Percentiles rank a stretch among this genome's conserved stretches.
Conservation (phyloP, 2,329 filamentous ascomycete genomes). For the Chrysoporthe deuterocubensis region DNA sequence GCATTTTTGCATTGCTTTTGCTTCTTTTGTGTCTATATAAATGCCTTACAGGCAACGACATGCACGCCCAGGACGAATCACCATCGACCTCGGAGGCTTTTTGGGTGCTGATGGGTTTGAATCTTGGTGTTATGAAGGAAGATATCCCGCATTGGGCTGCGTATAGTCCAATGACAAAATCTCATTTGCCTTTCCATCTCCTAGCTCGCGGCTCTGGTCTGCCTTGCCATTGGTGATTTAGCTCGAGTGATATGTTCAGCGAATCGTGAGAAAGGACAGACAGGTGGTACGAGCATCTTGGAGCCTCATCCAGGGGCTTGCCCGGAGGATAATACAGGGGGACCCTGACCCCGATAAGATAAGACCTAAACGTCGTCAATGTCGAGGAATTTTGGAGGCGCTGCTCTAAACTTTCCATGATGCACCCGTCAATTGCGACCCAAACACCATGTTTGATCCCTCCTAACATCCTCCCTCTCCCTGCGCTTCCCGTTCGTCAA, state of each 20-base stretch:
- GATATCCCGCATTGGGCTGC: conserved; percentile 8
- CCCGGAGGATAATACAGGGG: neutral
- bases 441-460: conserved; percentile 13
- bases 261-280: neutral
- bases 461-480: neutral
- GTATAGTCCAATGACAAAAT: conserved; percentile 4
- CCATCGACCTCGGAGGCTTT: neutral
- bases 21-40: neutral
- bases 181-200: neutral
- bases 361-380: neutral
- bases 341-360: conserved; percentile 3
- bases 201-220: neutral
- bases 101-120: neutral
- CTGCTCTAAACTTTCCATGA: no score
- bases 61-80: neutral
- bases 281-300: neutral
- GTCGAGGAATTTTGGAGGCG: conserved; percentile 1
- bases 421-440: neutral
- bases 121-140: conserved; percentile 8
- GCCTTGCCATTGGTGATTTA: neutral
- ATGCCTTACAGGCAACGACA: neutral
- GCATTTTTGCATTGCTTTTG: neutral
- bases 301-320: neutral
- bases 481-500: conserved; percentile 27
- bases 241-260: neutral